Conservation (phyloP, 352 stramenopile genomes). For the Phytopythium oedochilum region DNA sequence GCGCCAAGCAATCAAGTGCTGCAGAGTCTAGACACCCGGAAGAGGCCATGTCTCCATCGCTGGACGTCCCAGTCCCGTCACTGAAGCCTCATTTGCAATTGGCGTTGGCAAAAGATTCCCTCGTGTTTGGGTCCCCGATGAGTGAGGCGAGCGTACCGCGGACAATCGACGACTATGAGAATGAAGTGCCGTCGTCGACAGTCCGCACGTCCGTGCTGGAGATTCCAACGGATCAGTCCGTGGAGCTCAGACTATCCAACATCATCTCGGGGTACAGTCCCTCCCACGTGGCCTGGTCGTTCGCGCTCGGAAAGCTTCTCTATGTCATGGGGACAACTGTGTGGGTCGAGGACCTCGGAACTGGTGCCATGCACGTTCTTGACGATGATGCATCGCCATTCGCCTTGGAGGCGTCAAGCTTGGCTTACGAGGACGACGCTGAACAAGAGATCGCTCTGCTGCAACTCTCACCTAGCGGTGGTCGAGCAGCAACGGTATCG, state of each 20-base stretch:
- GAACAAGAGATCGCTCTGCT: constrained; percentile 19
- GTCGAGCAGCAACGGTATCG: constrained; percentile 16
- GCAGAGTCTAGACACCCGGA: background rate
- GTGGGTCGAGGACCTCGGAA: constrained; percentile 30
- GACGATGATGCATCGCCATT: background rate
- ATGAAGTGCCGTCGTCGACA: background rate
- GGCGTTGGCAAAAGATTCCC: constrained; percentile 26
- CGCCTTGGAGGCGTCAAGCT: background rate
- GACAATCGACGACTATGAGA: background rate
- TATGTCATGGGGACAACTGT: constrained; percentile 12
- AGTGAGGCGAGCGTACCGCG: background rate
- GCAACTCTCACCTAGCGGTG: constrained; percentile 19
- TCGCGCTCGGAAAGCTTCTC: constrained; percentile 25
- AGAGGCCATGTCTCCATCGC: constrained; percentile 10
- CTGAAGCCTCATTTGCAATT: constrained; percentile 32
- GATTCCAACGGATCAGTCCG: background rate
- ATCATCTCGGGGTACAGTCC: constrained; percentile 12
- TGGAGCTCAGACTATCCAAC: constrained; percentile 1
- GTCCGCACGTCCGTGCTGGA: background rate
- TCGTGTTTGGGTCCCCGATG: constrained; percentile 9
- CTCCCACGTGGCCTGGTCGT: constrained; percentile 25
- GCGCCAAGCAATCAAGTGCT: background rate
- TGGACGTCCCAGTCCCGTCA: constrained; percentile 11
- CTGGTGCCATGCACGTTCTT: background rate
- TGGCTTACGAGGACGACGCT: background rate